Percentiles rank a stretch among this genome's conserved stretches.
These are phyloP conservation scores for Globisporangium barbulae DNA, from an alignment of 352 stramenopile species.

Conservation along the genomic window DNA sequence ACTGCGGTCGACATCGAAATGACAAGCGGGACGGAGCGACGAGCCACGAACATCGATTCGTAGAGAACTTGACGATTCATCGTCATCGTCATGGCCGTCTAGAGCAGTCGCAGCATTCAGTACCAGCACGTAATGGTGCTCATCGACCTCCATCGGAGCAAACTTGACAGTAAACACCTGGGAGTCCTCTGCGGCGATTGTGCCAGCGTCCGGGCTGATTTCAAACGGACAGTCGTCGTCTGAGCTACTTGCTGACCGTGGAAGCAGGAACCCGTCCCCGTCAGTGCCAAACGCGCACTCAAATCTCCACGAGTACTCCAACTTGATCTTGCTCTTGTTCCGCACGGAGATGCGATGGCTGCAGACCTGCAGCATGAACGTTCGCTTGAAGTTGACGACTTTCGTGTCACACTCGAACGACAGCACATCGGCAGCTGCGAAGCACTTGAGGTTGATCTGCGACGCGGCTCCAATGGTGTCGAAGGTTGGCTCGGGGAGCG, in stretches of 20 bases:
- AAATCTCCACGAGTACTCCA: constrained; percentile 63
- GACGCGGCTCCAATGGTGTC: constrained; percentile 34
- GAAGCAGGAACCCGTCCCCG: constrained; percentile 5
- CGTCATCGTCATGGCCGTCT: background rate
- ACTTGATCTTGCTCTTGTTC: constrained; percentile 71
- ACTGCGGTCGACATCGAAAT: constrained; percentile 90
- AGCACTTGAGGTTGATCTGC: constrained; percentile 49
- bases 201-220: constrained; percentile 60
- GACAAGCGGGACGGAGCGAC: constrained; percentile 87
- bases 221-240: constrained; percentile 85
- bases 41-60: constrained; percentile 62
- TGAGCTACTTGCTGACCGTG: constrained; percentile 1
- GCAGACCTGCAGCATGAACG: constrained; percentile 87
- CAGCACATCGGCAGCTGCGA: constrained; percentile 59
- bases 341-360: constrained; percentile 61
- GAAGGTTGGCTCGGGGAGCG: constrained; percentile 42
- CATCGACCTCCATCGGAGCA: constrained; percentile 88
- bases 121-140: constrained; percentile 71
- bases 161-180: constrained; percentile 88
- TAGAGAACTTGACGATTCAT: constrained; percentile 12
- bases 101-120: constrained; percentile 24
- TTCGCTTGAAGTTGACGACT: constrained; percentile 68
- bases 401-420: constrained; percentile 59
- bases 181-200: constrained; percentile 48
- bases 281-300: constrained; percentile 17